Conservation (phyloP, 1,139 yeast species). For the Kazachstania sp. region DNA sequence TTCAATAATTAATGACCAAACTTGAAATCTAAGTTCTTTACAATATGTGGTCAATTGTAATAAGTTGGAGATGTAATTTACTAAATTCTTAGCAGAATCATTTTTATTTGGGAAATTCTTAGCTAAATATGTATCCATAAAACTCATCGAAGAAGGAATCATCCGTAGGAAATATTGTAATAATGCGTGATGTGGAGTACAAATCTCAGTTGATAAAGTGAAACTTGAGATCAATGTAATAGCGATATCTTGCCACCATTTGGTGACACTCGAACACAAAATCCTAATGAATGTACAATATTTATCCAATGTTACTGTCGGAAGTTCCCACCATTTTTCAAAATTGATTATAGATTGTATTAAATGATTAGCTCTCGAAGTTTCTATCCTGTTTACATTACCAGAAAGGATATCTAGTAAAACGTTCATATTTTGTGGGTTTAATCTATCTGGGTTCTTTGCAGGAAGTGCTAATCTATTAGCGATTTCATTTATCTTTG, state of each 20-base stretch:
- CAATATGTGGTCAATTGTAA: conserved; percentile 56
- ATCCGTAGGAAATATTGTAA: conserved; percentile 54
- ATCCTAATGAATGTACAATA: conserved; percentile 68
- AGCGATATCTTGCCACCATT: conserved; percentile 81
- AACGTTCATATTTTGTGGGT: conserved; percentile 36
- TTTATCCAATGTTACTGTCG: conserved; percentile 36
- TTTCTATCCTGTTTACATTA: conserved; percentile 45
- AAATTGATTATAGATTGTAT: conserved; percentile 45
- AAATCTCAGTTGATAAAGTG: conserved; percentile 27
- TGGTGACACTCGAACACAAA: conserved; percentile 77
- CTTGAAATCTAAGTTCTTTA: conserved; percentile 59
- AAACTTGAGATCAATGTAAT: conserved; percentile 57
- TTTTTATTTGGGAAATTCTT: conserved; percentile 74
- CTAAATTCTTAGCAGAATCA: conserved; percentile 44
- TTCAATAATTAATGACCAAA: conserved; percentile 78
- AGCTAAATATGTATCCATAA: conserved; percentile 52
- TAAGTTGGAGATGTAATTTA: conserved; percentile 59
- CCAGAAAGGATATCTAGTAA: conserved; percentile 41
- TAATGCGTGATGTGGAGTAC: conserved; percentile 56
- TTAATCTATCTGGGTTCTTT: conserved; percentile 37
- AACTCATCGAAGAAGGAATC: conserved; percentile 72
- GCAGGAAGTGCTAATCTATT: conserved; percentile 38
- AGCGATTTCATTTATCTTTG: conserved; percentile 40
- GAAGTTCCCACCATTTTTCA: conserved; percentile 49
- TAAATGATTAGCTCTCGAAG: conserved; percentile 37